Evolutionary conservation across 2,329 filamentous ascomycete species (phyloP).

Genomic region (Trichoderma afroharzianum): DNA sequence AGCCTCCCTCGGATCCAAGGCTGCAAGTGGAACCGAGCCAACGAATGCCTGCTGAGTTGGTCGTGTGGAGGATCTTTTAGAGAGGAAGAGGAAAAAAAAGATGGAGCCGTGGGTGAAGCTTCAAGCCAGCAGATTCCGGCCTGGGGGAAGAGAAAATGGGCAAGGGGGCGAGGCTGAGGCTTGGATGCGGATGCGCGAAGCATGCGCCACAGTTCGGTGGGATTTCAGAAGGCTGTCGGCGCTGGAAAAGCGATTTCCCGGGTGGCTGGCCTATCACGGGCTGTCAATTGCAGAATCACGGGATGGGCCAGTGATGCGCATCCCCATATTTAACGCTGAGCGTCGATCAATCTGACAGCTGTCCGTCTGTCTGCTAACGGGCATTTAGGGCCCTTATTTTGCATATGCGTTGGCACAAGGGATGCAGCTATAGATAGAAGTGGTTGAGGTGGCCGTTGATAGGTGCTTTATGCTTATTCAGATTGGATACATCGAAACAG

Average conservation of each 20-base stretch:
- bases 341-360: background rate
- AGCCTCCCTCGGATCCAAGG: background rate
- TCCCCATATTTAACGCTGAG: conserved; percentile 2
- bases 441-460: background rate
- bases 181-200: background rate
- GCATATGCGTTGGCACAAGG: background rate
- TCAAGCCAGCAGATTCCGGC: background rate
- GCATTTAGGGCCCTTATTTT: background rate
- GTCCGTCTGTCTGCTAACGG: background rate
- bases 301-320: conserved; percentile 4
- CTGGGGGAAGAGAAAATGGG: background rate
- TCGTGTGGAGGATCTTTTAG: background rate
- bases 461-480: background rate
- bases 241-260: background rate
- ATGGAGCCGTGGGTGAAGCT: background rate
- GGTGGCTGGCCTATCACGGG: background rate
- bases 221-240: background rate
- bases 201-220: background rate
- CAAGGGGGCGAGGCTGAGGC: conserved; percentile 12
- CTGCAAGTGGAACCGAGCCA: background rate
- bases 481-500: background rate
- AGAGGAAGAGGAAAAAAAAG: background rate
- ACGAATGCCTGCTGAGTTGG: background rate
- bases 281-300: background rate
- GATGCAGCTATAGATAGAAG: background rate